A percentile compares a stretch with the other conserved stretches of the same genome.
Evolutionary conservation across 1,284 basidiomycete species (phyloP).

Genomic region (Sporisorium iseilematis-ciliati): DNA sequence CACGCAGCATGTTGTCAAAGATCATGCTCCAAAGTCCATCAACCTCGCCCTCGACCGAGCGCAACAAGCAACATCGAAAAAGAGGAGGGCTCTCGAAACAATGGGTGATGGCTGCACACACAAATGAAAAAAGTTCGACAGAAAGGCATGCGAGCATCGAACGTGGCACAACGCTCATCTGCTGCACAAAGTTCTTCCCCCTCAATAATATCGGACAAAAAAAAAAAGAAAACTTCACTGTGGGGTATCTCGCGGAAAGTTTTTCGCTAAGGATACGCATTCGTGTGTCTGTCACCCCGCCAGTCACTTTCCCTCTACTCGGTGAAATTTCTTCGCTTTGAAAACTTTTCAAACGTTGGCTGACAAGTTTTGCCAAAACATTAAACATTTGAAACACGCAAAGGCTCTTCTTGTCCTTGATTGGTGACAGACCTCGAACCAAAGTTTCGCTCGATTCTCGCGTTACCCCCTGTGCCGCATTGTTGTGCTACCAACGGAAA

Average conservation of each 20-base stretch:
- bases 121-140: not conserved
- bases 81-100: not conserved
- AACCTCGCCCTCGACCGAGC: no score
- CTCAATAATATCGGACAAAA: constrained; percentile 1
- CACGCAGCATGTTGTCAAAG: no score
- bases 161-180: not conserved
- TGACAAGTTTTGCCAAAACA: no score
- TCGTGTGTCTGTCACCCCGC: no score
- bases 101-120: not conserved
- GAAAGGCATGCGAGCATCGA: not conserved
- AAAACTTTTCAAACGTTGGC: no score
- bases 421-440: not conserved
- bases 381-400: no score
- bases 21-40: no score
- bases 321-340: not conserved
- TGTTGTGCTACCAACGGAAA: constrained; percentile 1
- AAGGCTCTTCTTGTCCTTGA: not conserved
- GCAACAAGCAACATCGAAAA: no score
- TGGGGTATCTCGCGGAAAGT: constrained; percentile 6
- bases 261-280: not conserved
- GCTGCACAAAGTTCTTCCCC: not conserved
- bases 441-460: constrained; percentile 1
- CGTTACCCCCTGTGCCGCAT: not conserved
- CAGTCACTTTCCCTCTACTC: not conserved
- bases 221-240: constrained; percentile 1